These are phyloP conservation scores for Trichocomaceae sp. DNA, from an alignment of 2,329 filamentous ascomycete species.

Conservation along the genomic window DNA sequence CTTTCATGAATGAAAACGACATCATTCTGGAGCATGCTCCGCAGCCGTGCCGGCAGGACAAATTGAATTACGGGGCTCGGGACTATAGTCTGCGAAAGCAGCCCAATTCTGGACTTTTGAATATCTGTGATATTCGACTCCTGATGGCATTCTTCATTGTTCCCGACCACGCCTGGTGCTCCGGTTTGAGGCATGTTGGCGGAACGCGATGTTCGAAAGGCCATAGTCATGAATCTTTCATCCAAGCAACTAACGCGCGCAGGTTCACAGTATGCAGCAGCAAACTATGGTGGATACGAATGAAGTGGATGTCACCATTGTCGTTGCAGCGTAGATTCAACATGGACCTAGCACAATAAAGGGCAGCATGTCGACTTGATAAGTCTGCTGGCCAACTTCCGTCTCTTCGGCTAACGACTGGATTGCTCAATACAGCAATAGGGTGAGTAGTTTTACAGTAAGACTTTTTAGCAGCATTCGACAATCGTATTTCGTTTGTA, in stretches of 20 bases:
- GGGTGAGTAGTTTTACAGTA: not conserved
- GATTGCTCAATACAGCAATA: not conserved
- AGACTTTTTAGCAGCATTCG: not conserved
- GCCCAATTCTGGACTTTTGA: constrained; percentile 52
- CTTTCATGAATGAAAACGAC: constrained; percentile 80
- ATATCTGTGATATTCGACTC: constrained; percentile 1
- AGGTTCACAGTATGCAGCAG: not conserved
- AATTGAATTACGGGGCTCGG: constrained; percentile 68
- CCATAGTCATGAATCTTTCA: not conserved
- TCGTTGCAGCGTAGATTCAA: not conserved
- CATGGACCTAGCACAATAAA: not conserved
- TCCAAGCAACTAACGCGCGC: not conserved
- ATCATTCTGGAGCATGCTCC: constrained; percentile 66
- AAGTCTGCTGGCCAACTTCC: not conserved
- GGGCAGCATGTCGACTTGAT: not conserved
- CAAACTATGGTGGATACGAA: no score
- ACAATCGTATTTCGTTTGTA: not conserved
- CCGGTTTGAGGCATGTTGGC: not conserved
- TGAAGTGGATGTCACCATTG: not conserved
- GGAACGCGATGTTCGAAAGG: not conserved
- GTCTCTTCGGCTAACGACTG: not conserved
- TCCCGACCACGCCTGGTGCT: not conserved
- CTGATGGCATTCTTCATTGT: not conserved
- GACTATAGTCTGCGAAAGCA: constrained; percentile 72
- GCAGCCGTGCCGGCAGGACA: constrained; percentile 72